phyloP scores from a whole-genome alignment of 371 early-diverging fungal genomes.

The Fennellomyces sp. region DNA sequence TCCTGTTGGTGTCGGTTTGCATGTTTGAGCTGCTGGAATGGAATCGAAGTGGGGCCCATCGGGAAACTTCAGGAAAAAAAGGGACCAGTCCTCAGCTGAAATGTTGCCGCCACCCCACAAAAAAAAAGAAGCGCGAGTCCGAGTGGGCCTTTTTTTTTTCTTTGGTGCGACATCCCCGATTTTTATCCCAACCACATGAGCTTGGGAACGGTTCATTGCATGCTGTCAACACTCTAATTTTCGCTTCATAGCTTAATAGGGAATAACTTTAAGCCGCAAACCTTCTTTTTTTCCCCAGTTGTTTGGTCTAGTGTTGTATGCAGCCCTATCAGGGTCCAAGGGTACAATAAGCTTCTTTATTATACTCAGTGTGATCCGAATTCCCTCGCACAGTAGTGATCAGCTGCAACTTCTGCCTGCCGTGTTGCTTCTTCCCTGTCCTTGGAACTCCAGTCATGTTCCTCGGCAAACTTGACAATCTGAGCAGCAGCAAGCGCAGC shows the following conservation, averaged over 20 bases:
- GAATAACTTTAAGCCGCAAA: not conserved
- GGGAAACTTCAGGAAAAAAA: not conserved
- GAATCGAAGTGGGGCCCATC: slow-evolving; percentile 2
- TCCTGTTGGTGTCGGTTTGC: slow-evolving; percentile 10
- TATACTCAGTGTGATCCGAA: slow-evolving; percentile 4
- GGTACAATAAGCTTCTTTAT: no score
- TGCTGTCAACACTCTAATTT: no score
- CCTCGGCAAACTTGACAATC: slow-evolving; percentile 51
- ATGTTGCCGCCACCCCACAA: not conserved
- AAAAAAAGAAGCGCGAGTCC: not conserved
- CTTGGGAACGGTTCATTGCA: no score
- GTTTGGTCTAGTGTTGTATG: no score
- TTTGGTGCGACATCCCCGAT: not conserved
- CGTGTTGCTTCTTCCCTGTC: slow-evolving; percentile 41
- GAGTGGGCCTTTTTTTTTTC: not conserved
- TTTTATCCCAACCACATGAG: not conserved
- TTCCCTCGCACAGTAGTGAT: slow-evolving; percentile 22
- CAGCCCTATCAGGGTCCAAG: no score
- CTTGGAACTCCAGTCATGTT: slow-evolving; percentile 28
- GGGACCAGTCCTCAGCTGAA: not conserved
- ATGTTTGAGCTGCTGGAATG: slow-evolving; percentile 5
- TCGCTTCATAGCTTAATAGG: no score
- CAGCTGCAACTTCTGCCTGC: slow-evolving; percentile 27
- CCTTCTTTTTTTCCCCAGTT: not conserved
- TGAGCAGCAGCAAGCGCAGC: slow-evolving; percentile 58